phyloP scores from a whole-genome alignment of 225 moss, liverwort and hornwort species.

The Pseudoscleropodium purum region DNA sequence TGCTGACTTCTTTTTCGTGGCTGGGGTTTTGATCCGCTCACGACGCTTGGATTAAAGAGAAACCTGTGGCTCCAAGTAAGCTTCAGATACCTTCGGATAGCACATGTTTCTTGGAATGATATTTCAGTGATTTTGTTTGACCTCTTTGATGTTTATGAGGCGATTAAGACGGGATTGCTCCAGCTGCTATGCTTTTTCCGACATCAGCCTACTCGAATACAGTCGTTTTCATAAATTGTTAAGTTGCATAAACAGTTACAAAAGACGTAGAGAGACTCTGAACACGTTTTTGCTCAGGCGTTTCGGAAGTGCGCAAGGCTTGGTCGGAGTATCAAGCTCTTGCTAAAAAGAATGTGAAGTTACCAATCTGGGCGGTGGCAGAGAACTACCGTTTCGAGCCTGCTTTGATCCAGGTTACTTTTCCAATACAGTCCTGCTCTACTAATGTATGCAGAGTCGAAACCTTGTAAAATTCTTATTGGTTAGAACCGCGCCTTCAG shows the following conservation, averaged over 20 bases:
- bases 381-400: constrained; percentile 98
- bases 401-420: constrained; percentile 63
- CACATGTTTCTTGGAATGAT: not conserved
- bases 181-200: not conserved
- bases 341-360: constrained; percentile 12
- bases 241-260: not conserved
- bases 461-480: not conserved
- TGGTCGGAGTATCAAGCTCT: constrained; percentile 54
- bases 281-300: constrained; percentile 33
- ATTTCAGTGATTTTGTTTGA: not conserved
- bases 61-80: constrained; percentile 93
- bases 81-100: not conserved
- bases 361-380: constrained; percentile 93
- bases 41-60: constrained; percentile 48
- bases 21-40: constrained; percentile 2
- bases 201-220: not conserved
- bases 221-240: not conserved
- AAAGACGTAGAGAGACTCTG: not conserved
- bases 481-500: not conserved
- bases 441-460: not conserved
- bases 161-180: not conserved
- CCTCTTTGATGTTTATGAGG: not conserved
- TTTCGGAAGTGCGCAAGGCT: constrained; percentile 54
- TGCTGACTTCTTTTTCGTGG: not conserved
- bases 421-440: not conserved